Evolutionary conservation across 495 filamentous ascomycete species (phyloP).

Genomic region (Daldinia concentrica): DNA sequence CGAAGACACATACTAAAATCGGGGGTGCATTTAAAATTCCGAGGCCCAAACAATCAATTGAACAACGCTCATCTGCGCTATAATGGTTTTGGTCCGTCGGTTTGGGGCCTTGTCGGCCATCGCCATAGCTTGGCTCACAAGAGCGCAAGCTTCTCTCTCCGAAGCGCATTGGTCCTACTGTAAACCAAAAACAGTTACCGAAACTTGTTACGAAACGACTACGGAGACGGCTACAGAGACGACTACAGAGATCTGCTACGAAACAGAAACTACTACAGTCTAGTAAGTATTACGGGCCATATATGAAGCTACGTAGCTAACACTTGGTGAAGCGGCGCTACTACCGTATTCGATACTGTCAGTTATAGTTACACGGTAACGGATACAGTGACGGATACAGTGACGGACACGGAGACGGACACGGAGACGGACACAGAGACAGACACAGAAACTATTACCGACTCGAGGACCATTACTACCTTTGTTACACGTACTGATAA

Average conservation of each 20-base stretch:
- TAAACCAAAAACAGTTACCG: conserved; percentile 28
- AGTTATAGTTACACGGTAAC: conserved; percentile 4
- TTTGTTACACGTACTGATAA: conserved; percentile 9
- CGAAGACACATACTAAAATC: conserved; percentile 21
- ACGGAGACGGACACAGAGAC: background rate
- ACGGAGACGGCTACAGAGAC: conserved; percentile 14
- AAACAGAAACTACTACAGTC: conserved; percentile 35
- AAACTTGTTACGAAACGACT: conserved; percentile 28
- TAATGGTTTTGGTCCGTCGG: conserved; percentile 33
- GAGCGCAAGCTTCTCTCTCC: conserved; percentile 11
- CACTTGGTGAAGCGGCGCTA: conserved; percentile 15
- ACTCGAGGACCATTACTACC: background rate
- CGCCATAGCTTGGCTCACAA: conserved; percentile 25
- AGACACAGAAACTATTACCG: conserved; percentile 6
- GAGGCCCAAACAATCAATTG: background rate
- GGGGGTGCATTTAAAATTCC: background rate
- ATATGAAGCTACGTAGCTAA: conserved; percentile 18
- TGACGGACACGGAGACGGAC: background rate
- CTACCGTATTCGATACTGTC: conserved; percentile 32
- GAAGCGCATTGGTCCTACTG: conserved; percentile 23
- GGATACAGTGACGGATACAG: background rate
- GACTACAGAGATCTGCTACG: conserved; percentile 18
- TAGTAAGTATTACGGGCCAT: conserved; percentile 31
- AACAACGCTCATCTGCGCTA: conserved; percentile 10
- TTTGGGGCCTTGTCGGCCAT: conserved; percentile 36